phyloP scores from a whole-genome alignment of 805 yeast genomes.

The Monosporozyma servazzii region DNA sequence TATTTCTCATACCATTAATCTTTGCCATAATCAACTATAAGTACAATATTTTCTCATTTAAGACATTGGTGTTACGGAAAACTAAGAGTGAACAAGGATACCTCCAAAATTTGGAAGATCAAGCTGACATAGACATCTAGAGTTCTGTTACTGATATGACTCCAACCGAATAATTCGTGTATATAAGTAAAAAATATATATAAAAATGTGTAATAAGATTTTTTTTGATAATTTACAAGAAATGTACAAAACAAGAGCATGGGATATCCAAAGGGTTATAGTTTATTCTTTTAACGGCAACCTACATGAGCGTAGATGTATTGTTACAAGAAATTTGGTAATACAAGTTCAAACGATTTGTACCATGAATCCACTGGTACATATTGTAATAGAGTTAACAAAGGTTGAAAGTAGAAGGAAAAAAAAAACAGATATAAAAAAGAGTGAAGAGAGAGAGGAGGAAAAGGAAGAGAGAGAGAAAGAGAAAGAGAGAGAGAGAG shows the following conservation, averaged over 20 bases:
- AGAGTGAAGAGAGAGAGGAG: not conserved
- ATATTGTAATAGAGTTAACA: constrained; percentile 5
- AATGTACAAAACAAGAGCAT: not conserved
- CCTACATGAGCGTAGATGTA: not conserved
- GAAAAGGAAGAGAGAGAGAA: constrained; percentile 6
- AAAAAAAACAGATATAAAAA: not conserved
- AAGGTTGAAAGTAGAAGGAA: not conserved
- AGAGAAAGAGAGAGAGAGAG: constrained; percentile 9
- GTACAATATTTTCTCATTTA: not conserved
- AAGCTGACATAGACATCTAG: not conserved
- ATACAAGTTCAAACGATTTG: not conserved
- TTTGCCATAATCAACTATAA: not conserved
- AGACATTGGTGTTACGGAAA: not conserved
- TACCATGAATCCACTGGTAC: not conserved
- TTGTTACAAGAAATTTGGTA: not conserved
- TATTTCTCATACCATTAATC: not conserved
- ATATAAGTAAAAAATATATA: not conserved
- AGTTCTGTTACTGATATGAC: not conserved
- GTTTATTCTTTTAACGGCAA: not conserved
- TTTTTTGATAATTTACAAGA: not conserved
- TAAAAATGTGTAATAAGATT: not conserved
- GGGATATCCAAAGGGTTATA: not conserved
- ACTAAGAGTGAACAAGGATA: not conserved
- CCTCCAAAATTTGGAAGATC: not conserved
- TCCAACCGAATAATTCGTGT: not conserved